Percentiles rank a stretch among this genome's conserved stretches.
phyloP scores from a whole-genome alignment of 495 filamentous ascomycete genomes.

The Penicillium desertorum region DNA sequence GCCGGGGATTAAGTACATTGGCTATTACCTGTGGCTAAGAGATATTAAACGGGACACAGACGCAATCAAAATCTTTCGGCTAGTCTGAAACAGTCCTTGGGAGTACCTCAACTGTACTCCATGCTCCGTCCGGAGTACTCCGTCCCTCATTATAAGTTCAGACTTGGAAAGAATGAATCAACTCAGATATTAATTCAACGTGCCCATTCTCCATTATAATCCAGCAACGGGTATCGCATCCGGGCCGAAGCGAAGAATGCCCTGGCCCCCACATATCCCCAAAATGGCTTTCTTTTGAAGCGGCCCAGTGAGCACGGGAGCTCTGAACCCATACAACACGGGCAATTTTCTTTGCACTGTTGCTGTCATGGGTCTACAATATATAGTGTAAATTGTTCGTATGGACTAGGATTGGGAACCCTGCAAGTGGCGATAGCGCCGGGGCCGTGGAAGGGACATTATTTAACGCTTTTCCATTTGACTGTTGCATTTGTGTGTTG shows the following conservation, averaged over 20 bases:
- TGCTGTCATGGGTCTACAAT: background rate
- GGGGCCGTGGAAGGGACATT: background rate
- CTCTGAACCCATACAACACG: background rate
- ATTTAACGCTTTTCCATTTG: background rate
- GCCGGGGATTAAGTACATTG: too few relatives aligned
- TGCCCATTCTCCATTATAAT: background rate
- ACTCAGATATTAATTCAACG: background rate
- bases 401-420: background rate
- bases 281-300: background rate
- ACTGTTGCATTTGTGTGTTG: too few relatives aligned
- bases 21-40: background rate
- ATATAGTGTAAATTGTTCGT: background rate
- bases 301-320: background rate
- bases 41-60: background rate
- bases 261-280: background rate
- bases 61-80: background rate
- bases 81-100: background rate
- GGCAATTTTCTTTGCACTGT: background rate
- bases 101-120: background rate
- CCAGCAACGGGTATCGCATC: background rate
- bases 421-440: background rate
- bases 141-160: background rate
- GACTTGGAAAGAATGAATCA: background rate
- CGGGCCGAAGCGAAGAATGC: slow-evolving; percentile 1
- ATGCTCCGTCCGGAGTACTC: background rate